Conservation (phyloP, 2,329 filamentous ascomycete species). For the Colletotrichum sp. region DNA sequence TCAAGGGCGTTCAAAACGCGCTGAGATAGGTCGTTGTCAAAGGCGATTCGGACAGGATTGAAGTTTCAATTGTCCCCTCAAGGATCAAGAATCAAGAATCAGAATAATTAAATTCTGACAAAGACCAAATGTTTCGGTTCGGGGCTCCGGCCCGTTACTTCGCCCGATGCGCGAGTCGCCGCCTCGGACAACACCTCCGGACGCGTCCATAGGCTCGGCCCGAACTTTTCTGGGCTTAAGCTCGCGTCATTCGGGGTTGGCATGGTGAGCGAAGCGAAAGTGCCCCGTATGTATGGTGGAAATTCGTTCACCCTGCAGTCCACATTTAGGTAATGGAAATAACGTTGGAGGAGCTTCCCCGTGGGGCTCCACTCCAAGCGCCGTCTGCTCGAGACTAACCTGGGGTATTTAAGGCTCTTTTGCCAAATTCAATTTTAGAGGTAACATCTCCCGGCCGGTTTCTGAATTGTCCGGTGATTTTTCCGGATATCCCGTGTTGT, state of each 20-base stretch:
- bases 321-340: slow-evolving; percentile 10
- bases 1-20: neutral
- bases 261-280: neutral
- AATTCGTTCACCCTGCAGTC: slow-evolving; percentile 5
- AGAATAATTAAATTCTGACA: neutral
- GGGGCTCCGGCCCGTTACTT: neutral
- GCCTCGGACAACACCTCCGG: neutral
- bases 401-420: neutral
- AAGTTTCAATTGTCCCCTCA: neutral
- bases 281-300: slow-evolving; percentile 8
- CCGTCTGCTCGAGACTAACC: neutral
- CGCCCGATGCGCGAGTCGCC: neutral
- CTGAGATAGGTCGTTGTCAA: neutral
- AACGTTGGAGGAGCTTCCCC: neutral
- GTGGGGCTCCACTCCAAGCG: neutral
- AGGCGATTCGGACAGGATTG: neutral
- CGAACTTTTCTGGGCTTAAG: neutral
- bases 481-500: neutral
- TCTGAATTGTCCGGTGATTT: neutral
- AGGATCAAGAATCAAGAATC: neutral
- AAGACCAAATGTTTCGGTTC: neutral
- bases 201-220: neutral
- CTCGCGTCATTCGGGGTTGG: neutral
- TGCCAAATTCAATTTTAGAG: neutral
- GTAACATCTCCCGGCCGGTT: neutral